Percentiles rank a stretch among this genome's conserved stretches.
Conservation (phyloP, 441 rosid genomes). For the Pelargonium australe region DNA sequence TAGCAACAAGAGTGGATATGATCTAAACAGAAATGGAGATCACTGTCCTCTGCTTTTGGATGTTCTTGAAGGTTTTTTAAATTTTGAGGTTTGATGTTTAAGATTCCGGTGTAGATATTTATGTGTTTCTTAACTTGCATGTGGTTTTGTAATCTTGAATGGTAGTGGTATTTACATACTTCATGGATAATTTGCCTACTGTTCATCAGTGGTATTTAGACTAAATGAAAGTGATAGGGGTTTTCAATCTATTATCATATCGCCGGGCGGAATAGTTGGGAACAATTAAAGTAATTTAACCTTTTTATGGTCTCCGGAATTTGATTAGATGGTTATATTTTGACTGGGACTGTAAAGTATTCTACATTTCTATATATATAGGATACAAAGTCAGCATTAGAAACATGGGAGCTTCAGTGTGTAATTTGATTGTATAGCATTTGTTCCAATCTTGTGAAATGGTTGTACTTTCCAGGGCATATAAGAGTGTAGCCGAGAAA, state of each 20-base stretch:
- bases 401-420: too few relatives aligned
- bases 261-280: not conserved
- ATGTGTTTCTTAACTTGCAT: not conserved
- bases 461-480: too few relatives aligned
- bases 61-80: slow-evolving; percentile 26
- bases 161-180: not conserved
- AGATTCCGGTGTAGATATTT: not conserved
- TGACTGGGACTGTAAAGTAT: not conserved
- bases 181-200: not conserved
- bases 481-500: not conserved
- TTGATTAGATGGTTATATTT: not conserved
- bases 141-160: not conserved
- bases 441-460: not conserved
- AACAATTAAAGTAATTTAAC: too few relatives aligned
- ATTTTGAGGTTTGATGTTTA: slow-evolving; percentile 16
- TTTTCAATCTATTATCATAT: not conserved
- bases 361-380: too few relatives aligned
- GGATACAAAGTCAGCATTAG: too few relatives aligned
- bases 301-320: not conserved
- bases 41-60: slow-evolving; percentile 15
- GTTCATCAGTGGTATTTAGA: not conserved
- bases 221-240: not conserved
- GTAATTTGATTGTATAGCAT: not conserved
- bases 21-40: slow-evolving; percentile 26
- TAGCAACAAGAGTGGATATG: slow-evolving; percentile 29